Conservation (phyloP, 2,329 filamentous ascomycete genomes). For the Thermomyces lanuginosus region DNA sequence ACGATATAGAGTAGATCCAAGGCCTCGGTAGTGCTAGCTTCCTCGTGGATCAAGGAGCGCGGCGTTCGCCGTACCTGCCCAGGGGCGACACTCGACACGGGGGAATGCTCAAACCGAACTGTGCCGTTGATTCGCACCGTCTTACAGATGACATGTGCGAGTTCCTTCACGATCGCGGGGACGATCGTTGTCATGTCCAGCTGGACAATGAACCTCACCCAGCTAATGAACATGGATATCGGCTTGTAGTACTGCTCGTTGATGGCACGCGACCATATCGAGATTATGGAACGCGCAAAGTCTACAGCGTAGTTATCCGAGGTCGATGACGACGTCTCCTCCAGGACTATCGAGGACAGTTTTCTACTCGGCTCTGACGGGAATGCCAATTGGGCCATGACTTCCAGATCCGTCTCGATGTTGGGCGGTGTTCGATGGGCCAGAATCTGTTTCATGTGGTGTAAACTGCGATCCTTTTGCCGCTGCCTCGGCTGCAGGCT, state of each 20-base stretch:
- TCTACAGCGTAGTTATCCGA: constrained; percentile 32
- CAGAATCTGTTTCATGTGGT: constrained; percentile 38
- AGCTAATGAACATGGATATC: constrained; percentile 26
- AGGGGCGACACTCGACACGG: constrained; percentile 24
- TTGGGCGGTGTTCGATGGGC: constrained; percentile 36
- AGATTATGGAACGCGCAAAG: constrained; percentile 34
- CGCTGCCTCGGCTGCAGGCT: constrained; percentile 10
- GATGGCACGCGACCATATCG: constrained; percentile 40
- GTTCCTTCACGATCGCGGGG: constrained; percentile 19
- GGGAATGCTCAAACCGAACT: constrained; percentile 32
- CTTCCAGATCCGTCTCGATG: constrained; percentile 38
- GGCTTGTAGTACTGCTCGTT: constrained; percentile 36
- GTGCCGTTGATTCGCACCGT: constrained; percentile 39
- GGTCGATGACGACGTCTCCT: constrained; percentile 30
- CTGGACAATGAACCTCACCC: constrained; percentile 25
- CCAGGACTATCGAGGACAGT: constrained; percentile 39
- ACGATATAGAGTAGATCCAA: constrained; percentile 39
- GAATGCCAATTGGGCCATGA: constrained; percentile 35
- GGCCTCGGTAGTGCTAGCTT: constrained; percentile 39
- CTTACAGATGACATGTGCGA: constrained; percentile 26
- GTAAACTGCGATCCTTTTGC: constrained; percentile 13
- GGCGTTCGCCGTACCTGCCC: constrained; percentile 26
- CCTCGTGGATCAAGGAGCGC: constrained; percentile 26
- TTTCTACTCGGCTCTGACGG: constrained; percentile 34
- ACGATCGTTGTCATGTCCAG: constrained; percentile 22